A percentile compares a stretch with the other conserved stretches of the same genome.
These are phyloP conservation scores for Eucalyptus erythrocorys DNA, from an alignment of 345 rosid species.

Conservation along the genomic window DNA sequence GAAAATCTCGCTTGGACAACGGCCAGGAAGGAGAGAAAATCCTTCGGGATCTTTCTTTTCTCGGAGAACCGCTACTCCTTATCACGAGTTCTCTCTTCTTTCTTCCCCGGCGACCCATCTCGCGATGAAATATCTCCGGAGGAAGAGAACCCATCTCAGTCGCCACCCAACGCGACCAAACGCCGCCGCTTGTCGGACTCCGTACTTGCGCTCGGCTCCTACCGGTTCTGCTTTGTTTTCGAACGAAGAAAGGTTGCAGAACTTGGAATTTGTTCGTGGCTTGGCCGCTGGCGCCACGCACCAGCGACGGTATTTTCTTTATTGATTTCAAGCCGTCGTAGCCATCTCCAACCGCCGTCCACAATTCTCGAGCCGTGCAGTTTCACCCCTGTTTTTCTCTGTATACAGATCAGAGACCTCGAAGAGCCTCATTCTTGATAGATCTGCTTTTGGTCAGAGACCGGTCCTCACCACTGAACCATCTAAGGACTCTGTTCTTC, in stretches of 20 bases:
- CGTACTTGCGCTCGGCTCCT: background rate
- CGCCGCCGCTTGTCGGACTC: fast-evolving
- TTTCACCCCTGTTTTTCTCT: background rate
- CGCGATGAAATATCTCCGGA: background rate
- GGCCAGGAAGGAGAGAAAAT: too few relatives aligned
- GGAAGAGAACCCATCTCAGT: background rate
- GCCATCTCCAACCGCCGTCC: background rate
- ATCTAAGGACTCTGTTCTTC: background rate
- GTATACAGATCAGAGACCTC: background rate
- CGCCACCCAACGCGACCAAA: background rate
- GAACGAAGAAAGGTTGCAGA: fast-evolving
- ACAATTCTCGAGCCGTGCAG: background rate
- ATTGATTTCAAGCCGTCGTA: background rate
- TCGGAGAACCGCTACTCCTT: too few relatives aligned
- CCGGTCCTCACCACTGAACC: background rate
- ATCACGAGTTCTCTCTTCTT: too few relatives aligned
- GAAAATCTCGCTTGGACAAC: too few relatives aligned
- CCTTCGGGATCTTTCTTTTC: too few relatives aligned
- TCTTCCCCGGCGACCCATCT: too few relatives aligned
- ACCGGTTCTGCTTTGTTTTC: background rate
- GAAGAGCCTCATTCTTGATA: background rate
- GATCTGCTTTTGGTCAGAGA: background rate
- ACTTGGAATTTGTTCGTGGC: background rate
- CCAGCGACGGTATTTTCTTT: background rate
- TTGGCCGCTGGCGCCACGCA: background rate